Evolutionary conservation across 257 asterid genomes (phyloP).

Genomic region (Solanum neorickii): DNA sequence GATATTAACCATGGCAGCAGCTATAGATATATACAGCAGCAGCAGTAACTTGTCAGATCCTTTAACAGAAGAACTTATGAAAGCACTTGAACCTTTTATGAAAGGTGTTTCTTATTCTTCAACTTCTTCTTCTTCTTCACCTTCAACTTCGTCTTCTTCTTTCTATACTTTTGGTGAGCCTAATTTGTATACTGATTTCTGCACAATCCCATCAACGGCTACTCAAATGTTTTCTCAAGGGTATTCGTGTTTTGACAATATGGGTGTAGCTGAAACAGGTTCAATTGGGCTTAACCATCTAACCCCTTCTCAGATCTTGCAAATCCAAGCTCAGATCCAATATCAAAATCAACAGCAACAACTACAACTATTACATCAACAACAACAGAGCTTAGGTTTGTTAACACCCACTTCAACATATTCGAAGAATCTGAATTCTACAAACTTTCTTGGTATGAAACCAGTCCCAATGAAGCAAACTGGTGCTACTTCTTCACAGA

Average conservation of each 20-base stretch:
- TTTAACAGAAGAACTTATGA: conserved; percentile 65
- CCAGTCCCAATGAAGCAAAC: conserved; percentile 54
- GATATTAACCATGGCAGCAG: conserved; percentile 43
- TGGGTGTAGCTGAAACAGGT: conserved; percentile 32
- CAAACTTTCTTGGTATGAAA: conserved; percentile 37
- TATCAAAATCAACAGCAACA: conserved; percentile 40
- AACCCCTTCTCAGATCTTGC: conserved; percentile 59
- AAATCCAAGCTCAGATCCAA: conserved; percentile 54
- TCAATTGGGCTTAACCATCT: conserved; percentile 44
- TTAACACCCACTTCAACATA: neutral
- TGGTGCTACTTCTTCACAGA: conserved; percentile 34
- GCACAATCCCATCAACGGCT: conserved; percentile 31
- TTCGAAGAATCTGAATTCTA: conserved; percentile 10
- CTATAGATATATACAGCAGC: conserved; percentile 38
- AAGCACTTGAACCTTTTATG: conserved; percentile 88
- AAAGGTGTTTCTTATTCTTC: conserved; percentile 27
- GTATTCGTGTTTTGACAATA: conserved; percentile 24
- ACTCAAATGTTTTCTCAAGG: conserved; percentile 30
- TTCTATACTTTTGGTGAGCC: conserved; percentile 18
- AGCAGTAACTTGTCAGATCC: conserved; percentile 48
- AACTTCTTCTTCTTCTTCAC: neutral
- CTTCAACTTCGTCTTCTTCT: neutral
- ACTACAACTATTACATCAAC: conserved; percentile 2
- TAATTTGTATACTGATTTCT: conserved; percentile 19
- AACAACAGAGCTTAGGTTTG: conserved; percentile 17